Evolutionary conservation across 73 alveolate genomes (phyloP), one percentile per base, ranked within the genome.

Genomic region (Paramecium caudatum): DNA sequence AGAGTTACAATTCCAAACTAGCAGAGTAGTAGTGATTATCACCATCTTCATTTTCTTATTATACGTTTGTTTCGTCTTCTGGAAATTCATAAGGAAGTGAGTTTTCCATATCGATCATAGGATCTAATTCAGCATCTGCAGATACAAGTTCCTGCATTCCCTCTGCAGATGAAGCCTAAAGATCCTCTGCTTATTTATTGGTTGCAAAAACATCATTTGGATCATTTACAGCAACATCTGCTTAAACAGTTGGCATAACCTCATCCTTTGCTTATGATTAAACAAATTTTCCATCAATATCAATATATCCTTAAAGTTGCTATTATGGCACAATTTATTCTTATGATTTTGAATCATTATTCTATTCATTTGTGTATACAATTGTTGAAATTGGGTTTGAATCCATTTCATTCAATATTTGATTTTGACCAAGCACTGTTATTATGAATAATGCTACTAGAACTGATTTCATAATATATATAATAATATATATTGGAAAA

Each of bases 31-130:
- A 55, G 30, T 55, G 80, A 55, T 55, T 55, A 55, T 55, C 46
- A 55, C 30, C 45, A 55, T 55, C 80, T 55, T 55, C 23, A 55
- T 55, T 21, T 23, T 55, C 12, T 5, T 0, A 23, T 55, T 55
- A 19, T 55, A 27, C 80, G 8, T 55, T 27, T 10, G 30, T 23
- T 55, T 55, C 5, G 30, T 55, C 80, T 55, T 55, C 80, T 4
- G 80, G 80, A 23, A 55, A 55, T 55, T 55, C 80, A 55, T 55
- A 55, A 55, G 80, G 80, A 1, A 55, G 2, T 4, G 80, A 55
- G 30, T 55, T 55, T 55, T 55, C 80, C 80, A 55, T 55, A 23
- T 55, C 80, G 0, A 55, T 0, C 46, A 55, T 23, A 2, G 80
- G 46, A 55, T 55, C 80, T 10, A 55, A 12, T 23, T 55, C 80